These are phyloP conservation scores for Petunia secreta DNA, from an alignment of 257 asterid genomes.

Conservation along the genomic window DNA sequence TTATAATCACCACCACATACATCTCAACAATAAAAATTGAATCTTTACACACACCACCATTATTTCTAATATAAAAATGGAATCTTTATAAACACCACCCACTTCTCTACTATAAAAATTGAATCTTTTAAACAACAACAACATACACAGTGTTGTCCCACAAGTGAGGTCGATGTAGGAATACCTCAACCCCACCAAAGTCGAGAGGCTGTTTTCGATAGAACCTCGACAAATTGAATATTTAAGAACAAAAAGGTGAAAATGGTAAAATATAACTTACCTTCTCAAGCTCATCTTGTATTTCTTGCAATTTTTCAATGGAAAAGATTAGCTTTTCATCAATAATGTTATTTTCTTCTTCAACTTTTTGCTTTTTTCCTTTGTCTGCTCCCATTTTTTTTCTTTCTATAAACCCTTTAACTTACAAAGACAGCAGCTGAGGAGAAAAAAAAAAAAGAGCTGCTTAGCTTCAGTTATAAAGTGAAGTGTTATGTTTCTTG, in stretches of 20 bases:
- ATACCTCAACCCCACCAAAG: too few species aligned
- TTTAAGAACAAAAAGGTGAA: too few species aligned
- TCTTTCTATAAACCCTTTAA: background rate
- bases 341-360: slow-evolving; percentile 48
- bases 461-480: background rate
- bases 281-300: slow-evolving; percentile 73
- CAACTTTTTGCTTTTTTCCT: slow-evolving; percentile 70
- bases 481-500: too few species aligned
- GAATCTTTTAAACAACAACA: background rate
- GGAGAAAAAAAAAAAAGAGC: background rate
- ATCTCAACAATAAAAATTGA: too few species aligned
- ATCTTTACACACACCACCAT: too few species aligned
- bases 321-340: slow-evolving; percentile 59
- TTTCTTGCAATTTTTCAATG: slow-evolving; percentile 66
- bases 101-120: too few species aligned
- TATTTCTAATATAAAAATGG: too few species aligned
- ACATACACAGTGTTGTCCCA: too few species aligned
- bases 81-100: too few species aligned
- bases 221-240: too few species aligned
- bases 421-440: background rate
- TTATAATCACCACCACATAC: background rate
- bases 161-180: too few species aligned
- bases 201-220: too few species aligned
- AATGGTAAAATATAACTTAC: slow-evolving; percentile 29
- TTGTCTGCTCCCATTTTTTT: slow-evolving; percentile 62